Evolutionary conservation across 495 filamentous ascomycete genomes (phyloP).

Genomic region (Chaetomium tenue): DNA sequence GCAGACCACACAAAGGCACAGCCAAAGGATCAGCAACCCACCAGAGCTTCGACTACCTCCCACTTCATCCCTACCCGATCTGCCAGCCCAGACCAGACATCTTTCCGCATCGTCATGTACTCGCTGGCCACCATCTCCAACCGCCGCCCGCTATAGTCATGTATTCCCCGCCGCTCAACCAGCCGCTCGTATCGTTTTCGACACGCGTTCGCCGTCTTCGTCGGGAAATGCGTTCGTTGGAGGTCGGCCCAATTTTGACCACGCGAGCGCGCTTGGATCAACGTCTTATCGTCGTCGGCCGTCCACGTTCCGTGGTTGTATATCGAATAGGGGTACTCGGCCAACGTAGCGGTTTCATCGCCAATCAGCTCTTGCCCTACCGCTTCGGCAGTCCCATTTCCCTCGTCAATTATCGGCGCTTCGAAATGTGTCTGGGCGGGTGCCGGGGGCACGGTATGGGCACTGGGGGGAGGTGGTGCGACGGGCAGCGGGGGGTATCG

Average conservation of each 20-base stretch:
- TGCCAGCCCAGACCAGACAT: constrained; percentile 68
- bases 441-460: neutral
- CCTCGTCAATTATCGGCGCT: neutral
- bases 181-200: constrained; percentile 75
- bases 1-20: neutral
- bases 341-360: constrained; percentile 1
- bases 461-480: neutral
- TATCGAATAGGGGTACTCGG: constrained; percentile 34
- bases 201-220: constrained; percentile 74
- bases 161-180: constrained; percentile 60
- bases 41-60: constrained; percentile 67
- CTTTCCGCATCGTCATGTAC: constrained; percentile 63
- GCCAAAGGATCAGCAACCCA: constrained; percentile 35
- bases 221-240: constrained; percentile 62
- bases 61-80: constrained; percentile 63
- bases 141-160: constrained; percentile 64
- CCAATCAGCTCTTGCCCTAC: neutral
- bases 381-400: neutral
- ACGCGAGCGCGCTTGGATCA: constrained; percentile 59
- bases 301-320: constrained; percentile 60
- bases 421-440: neutral
- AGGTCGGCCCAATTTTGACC: constrained; percentile 73
- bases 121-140: constrained; percentile 62
- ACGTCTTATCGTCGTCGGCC: constrained; percentile 59
- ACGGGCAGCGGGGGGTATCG: neutral